These are phyloP conservation scores for Grifola frondosa DNA, from an alignment of 1,284 basidiomycete species.

Conservation along the genomic window DNA sequence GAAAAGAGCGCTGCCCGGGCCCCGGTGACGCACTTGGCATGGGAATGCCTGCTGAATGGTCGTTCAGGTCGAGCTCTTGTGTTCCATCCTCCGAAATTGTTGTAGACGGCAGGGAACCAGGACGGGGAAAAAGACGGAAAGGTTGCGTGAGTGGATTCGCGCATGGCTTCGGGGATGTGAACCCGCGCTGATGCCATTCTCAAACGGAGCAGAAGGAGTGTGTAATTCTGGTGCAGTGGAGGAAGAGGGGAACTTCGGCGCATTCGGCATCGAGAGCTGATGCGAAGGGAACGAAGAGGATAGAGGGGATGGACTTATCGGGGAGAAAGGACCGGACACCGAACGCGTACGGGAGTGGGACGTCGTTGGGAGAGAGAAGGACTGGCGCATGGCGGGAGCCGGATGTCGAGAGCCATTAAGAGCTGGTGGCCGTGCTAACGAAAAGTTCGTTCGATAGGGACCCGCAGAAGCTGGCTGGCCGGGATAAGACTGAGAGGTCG, in stretches of 20 bases:
- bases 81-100: slow-evolving; percentile 68
- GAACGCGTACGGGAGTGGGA: slow-evolving; percentile 41
- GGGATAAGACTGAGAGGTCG: slow-evolving; percentile 28
- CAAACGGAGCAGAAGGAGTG: slow-evolving; percentile 9
- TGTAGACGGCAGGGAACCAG: slow-evolving; percentile 58
- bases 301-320: slow-evolving; percentile 50
- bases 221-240: slow-evolving; percentile 25
- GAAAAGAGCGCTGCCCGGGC: slow-evolving; percentile 36
- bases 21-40: slow-evolving; percentile 46
- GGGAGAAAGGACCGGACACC: slow-evolving; percentile 59
- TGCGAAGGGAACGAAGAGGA: slow-evolving; percentile 43
- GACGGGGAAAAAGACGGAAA: slow-evolving; percentile 90
- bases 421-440: slow-evolving; percentile 30
- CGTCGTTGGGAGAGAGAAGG: slow-evolving; percentile 40
- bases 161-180: slow-evolving; percentile 58
- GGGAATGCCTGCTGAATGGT: slow-evolving; percentile 45
- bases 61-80: slow-evolving; percentile 50
- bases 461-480: slow-evolving; percentile 40
- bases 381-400: slow-evolving; percentile 44
- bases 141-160: slow-evolving; percentile 85
- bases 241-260: slow-evolving; percentile 14
- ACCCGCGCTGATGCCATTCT: slow-evolving; percentile 21
- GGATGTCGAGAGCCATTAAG: slow-evolving; percentile 29
- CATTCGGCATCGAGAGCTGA: slow-evolving; percentile 26
- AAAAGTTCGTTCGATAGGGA: slow-evolving; percentile 38